Percentiles rank a stretch among this genome's conserved stretches.
These are phyloP conservation scores for Asterionellopsis glacialis DNA, from an alignment of 108 stramenopile genomes.

Conservation along the genomic window DNA sequence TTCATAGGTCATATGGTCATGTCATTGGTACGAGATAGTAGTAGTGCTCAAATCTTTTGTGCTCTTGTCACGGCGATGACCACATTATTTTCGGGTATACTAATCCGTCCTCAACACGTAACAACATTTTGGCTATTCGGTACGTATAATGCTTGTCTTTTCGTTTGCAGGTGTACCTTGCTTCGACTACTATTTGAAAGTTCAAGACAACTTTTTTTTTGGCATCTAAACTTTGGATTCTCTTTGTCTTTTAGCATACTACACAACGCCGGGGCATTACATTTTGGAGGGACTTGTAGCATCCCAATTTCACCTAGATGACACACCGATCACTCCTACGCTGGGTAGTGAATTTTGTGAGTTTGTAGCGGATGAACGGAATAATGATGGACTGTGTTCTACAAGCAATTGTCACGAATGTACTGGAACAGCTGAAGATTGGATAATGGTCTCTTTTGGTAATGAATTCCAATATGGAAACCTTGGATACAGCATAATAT, in stretches of 20 bases:
- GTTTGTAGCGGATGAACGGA: slow-evolving; percentile 9
- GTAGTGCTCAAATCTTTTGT: slow-evolving; percentile 50
- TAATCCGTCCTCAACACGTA: slow-evolving; percentile 51
- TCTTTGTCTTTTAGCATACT: slow-evolving; percentile 31
- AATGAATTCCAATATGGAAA: slow-evolving; percentile 39
- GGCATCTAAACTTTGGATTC: neutral
- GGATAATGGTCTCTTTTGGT: slow-evolving; percentile 47
- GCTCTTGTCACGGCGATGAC: slow-evolving; percentile 35
- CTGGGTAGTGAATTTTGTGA: slow-evolving; percentile 39
- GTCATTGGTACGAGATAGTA: slow-evolving; percentile 41
- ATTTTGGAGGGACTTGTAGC: slow-evolving; percentile 66
- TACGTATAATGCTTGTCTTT: too few species aligned
- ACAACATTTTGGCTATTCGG: slow-evolving; percentile 36
- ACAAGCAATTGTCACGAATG: slow-evolving; percentile 14
- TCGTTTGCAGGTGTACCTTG: too few species aligned
- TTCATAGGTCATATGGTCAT: slow-evolving; percentile 37
- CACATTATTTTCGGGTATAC: slow-evolving; percentile 50
- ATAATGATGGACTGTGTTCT: slow-evolving; percentile 4
- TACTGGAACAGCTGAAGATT: slow-evolving; percentile 60
- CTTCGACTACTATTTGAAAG: too few species aligned
- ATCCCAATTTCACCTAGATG: slow-evolving; percentile 38
- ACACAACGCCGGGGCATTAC: slow-evolving; percentile 71
- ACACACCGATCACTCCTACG: slow-evolving; percentile 45
- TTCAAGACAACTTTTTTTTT: too few species aligned
- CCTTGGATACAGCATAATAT: slow-evolving; percentile 40